Conservation (phyloP, 2,329 filamentous ascomycete species). For the Incumbomyces delicatus region DNA sequence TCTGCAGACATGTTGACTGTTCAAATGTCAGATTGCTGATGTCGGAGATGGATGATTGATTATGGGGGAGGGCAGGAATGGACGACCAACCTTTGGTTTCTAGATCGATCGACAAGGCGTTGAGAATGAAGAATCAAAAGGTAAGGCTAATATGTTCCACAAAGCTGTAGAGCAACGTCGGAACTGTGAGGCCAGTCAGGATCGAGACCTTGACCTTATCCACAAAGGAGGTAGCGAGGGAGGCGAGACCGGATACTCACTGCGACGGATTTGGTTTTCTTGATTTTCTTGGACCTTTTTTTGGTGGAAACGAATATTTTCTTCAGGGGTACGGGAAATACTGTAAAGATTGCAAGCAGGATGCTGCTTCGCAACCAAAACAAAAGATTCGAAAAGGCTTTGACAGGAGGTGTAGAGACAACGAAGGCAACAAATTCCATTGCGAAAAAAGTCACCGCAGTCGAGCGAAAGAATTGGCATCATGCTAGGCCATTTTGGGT, state of each 20-base stretch:
- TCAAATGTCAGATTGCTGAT: constrained; percentile 47
- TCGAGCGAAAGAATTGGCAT: not conserved
- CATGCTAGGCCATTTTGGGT: not conserved
- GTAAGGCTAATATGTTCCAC: constrained; percentile 10
- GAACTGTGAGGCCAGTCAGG: constrained; percentile 6
- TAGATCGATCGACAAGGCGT: constrained; percentile 4
- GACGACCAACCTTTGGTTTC: constrained; percentile 12
- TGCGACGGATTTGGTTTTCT: constrained; percentile 10
- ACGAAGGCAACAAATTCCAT: constrained; percentile 5
- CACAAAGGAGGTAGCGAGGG: too few relatives aligned
- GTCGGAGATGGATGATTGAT: not conserved
- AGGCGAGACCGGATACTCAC: constrained; percentile 3
- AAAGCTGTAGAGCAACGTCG: constrained; percentile 14
- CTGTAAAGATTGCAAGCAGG: constrained; percentile 16
- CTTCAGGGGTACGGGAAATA: constrained; percentile 21
- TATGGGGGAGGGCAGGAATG: constrained; percentile 3
- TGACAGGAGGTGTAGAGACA: constrained; percentile 7
- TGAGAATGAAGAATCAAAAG: constrained; percentile 7
- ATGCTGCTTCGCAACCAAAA: constrained; percentile 11
- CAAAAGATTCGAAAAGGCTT: constrained; percentile 16
- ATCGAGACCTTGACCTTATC: too few relatives aligned
- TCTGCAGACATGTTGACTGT: constrained; percentile 65
- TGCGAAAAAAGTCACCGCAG: not conserved
- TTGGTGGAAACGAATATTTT: constrained; percentile 26
- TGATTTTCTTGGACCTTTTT: constrained; percentile 31